Percentiles rank a stretch among this genome's conserved stretches.
phyloP scores from a whole-genome alignment of 2,329 filamentous ascomycete species.

The Fusarium chlamydosporum region DNA sequence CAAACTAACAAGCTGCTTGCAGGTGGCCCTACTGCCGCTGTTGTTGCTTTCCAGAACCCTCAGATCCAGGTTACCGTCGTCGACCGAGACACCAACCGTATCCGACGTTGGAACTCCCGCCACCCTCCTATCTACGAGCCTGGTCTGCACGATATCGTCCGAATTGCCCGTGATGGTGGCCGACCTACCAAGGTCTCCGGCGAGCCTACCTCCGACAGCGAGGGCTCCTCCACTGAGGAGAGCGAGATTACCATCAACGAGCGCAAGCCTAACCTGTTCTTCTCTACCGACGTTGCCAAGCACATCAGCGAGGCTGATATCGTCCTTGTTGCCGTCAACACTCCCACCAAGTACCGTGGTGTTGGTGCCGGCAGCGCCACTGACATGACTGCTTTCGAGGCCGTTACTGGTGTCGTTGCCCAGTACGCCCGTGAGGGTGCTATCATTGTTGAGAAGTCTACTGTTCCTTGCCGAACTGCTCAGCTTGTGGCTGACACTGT shows the following conservation, averaged over 20 bases:
- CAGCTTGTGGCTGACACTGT: conserved; percentile 78
- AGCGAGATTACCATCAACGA: conserved; percentile 56
- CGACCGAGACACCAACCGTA: conserved; percentile 75
- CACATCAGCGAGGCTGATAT: conserved; percentile 78
- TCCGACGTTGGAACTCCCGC: conserved; percentile 79
- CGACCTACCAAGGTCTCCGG: conserved; percentile 61
- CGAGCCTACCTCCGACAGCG: conserved; percentile 53
- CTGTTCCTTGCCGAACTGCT: conserved; percentile 81
- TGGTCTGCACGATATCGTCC: conserved; percentile 76
- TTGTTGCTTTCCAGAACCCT: conserved; percentile 81
- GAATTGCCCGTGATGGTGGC: conserved; percentile 72
- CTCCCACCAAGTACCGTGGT: conserved; percentile 80
- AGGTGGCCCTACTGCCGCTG: conserved; percentile 82
- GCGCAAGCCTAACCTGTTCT: conserved; percentile 77
- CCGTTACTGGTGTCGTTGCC: conserved; percentile 76
- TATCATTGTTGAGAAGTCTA: conserved; percentile 86
- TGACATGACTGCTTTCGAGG: conserved; percentile 80
- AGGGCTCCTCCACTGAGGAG: conserved; percentile 52
- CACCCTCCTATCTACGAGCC: conserved; percentile 84
- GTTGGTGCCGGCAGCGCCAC: conserved; percentile 78
- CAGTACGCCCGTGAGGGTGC: conserved; percentile 74
- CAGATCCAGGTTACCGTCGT: conserved; percentile 80
- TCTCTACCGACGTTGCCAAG: conserved; percentile 75
- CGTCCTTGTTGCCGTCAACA: conserved; percentile 83
- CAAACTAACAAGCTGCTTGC: conserved; percentile 32